These are phyloP conservation scores for Jatropha podagrica DNA, from an alignment of 441 rosid species.

Conservation along the genomic window DNA sequence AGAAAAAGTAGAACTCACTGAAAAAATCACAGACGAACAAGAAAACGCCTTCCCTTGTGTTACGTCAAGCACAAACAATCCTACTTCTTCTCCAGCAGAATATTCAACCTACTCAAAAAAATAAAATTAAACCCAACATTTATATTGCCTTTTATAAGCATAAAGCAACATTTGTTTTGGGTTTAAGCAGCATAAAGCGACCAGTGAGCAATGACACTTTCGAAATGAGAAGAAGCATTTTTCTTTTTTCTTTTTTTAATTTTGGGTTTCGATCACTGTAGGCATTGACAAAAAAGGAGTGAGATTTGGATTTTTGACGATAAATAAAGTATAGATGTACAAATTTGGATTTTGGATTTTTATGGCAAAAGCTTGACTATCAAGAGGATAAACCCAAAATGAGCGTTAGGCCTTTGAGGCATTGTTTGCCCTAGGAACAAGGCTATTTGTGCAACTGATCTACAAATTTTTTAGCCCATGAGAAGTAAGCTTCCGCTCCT, in stretches of 20 bases:
- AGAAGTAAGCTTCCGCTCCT: no score
- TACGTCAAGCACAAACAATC: constrained; percentile 42
- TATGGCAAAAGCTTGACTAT: no score
- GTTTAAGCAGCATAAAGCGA: constrained; percentile 21
- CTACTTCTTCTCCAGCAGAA: constrained; percentile 53
- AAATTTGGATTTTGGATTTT: no score
- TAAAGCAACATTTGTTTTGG: not conserved
- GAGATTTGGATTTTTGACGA: constrained; percentile 22
- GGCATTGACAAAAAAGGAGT: constrained; percentile 13
- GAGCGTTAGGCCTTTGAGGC: no score
- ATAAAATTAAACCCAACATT: constrained; percentile 1
- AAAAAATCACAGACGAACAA: constrained; percentile 83
- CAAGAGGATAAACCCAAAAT: no score
- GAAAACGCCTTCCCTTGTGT: constrained; percentile 59
- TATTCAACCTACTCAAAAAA: constrained; percentile 43
- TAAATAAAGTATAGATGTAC: no score
- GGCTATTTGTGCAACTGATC: no score
- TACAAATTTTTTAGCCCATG: no score
- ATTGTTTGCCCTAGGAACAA: no score
- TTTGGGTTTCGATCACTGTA: constrained; percentile 22
- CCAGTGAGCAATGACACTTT: constrained; percentile 26
- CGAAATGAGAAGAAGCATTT: constrained; percentile 18
- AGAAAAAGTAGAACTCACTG: constrained; percentile 44
- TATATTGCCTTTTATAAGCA: not conserved
- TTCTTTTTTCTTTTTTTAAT: not conserved